A percentile compares a stretch with the other conserved stretches of the same genome.
Conservation (phyloP, 2,329 filamentous ascomycete genomes). For the Alternaria rosae region DNA sequence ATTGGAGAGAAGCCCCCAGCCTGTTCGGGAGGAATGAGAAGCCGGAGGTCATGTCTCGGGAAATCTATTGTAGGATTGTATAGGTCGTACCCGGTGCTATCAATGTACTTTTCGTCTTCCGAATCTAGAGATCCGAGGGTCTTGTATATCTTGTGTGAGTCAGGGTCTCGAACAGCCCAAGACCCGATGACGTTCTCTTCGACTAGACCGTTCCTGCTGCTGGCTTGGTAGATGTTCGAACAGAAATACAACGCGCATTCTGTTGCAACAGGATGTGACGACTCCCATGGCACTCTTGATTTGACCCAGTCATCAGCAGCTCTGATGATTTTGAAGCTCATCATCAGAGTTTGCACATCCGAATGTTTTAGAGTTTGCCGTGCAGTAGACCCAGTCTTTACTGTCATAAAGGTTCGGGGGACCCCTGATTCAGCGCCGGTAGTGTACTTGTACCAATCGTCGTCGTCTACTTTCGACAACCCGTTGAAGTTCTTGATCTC, state of each 20-base stretch:
- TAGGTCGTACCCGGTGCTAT: neutral
- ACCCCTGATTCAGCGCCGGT: fast-evolving
- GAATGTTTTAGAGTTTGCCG: neutral
- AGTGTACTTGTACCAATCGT: neutral
- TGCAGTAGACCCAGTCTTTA: neutral
- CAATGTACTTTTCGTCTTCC: neutral
- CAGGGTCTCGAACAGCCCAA: conserved; percentile 9
- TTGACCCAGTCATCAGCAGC: conserved; percentile 9
- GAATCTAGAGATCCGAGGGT: neutral
- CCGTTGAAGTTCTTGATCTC: neutral
- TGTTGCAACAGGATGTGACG: conserved; percentile 7
- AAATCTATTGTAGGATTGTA: neutral
- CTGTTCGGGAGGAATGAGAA: neutral
- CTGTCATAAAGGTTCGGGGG: neutral
- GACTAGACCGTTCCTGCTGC: neutral
- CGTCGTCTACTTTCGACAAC: neutral
- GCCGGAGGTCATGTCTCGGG: neutral
- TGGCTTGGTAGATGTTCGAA: conserved; percentile 14
- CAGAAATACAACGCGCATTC: conserved; percentile 22
- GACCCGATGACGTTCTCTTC: conserved; percentile 1
- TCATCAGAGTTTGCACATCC: neutral
- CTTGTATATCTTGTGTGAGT: neutral
- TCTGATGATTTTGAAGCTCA: conserved; percentile 1
- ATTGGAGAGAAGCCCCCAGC: neutral
- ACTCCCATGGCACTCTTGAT: conserved; percentile 3